phyloP scores from a whole-genome alignment of 371 early-diverging fungal species.

The Actinomucor elegans region DNA sequence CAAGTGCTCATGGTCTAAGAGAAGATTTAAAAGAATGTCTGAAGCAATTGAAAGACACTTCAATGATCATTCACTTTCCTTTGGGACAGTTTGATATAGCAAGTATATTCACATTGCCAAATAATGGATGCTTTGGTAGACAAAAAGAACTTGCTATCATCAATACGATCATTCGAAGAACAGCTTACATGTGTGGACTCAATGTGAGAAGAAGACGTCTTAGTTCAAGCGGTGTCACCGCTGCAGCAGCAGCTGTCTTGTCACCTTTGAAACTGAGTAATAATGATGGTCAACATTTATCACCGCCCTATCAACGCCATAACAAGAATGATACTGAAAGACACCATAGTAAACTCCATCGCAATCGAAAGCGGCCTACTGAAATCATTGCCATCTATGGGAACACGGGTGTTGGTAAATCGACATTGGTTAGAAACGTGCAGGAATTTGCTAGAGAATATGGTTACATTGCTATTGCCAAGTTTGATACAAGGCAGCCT shows the following conservation, averaged over 20 bases:
- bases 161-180: conserved; percentile 35
- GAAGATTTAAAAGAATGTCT: conserved; percentile 56
- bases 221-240: neutral
- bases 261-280: conserved; percentile 7
- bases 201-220: conserved; percentile 9
- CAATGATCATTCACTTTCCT: conserved; percentile 24
- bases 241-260: conserved; percentile 8
- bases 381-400: conserved; percentile 50
- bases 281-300: conserved; percentile 10
- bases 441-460: conserved; percentile 43
- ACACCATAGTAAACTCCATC: neutral
- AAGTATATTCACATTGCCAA: conserved; percentile 57
- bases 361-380: conserved; percentile 27
- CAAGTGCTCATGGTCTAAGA: conserved; percentile 57
- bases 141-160: conserved; percentile 32
- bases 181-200: conserved; percentile 34
- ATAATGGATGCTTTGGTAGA: conserved; percentile 50
- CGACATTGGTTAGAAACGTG: conserved; percentile 36
- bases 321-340: neutral
- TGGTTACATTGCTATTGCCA: conserved; percentile 47
- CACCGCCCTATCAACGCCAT: conserved; percentile 11
- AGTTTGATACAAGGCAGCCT: conserved; percentile 45
- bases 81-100: conserved; percentile 54
- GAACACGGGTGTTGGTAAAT: conserved; percentile 47
- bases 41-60: conserved; percentile 21